Conservation (phyloP, 108 stramenopile species). For the Skeletonema grethae region DNA sequence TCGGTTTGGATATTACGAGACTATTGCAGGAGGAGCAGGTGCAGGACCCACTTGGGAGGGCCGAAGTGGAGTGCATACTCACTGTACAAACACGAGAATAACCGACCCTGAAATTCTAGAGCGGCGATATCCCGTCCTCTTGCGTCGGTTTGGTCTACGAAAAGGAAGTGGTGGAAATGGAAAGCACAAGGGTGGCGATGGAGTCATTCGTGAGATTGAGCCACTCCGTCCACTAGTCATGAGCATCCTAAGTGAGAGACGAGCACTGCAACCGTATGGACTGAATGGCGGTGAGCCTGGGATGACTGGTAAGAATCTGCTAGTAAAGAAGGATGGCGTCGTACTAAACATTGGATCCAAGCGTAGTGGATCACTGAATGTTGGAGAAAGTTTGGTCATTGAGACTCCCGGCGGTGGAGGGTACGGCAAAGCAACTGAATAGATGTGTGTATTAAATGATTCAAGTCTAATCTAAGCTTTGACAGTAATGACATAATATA, state of each 20-base stretch:
- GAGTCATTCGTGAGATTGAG: slow-evolving; percentile 94
- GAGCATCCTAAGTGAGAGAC: slow-evolving; percentile 95
- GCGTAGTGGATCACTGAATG: slow-evolving; percentile 75
- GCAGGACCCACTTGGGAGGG: slow-evolving; percentile 98
- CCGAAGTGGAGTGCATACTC: slow-evolving; percentile 95
- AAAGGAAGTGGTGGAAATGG: slow-evolving; percentile 94
- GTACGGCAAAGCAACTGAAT: slow-evolving; percentile 50
- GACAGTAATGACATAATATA: background rate
- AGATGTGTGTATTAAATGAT: background rate
- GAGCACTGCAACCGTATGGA: slow-evolving; percentile 93
- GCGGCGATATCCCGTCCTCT: slow-evolving; percentile 74
- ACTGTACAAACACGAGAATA: slow-evolving; percentile 99
- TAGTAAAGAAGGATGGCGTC: slow-evolving; percentile 66
- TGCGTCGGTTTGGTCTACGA: slow-evolving; percentile 89
- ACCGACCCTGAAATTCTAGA: slow-evolving; percentile 99
- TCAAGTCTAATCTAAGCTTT: background rate
- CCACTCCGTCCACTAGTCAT: slow-evolving; percentile 91
- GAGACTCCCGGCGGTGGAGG: slow-evolving; percentile 94
- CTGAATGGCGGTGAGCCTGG: slow-evolving; percentile 91
- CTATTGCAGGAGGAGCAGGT: slow-evolving; percentile 98
- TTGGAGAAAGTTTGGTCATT: slow-evolving; percentile 88
- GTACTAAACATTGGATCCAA: slow-evolving; percentile 93
- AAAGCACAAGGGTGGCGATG: slow-evolving; percentile 90
- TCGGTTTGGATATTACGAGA: slow-evolving; percentile 98
- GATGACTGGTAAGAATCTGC: slow-evolving; percentile 84